These are phyloP conservation scores for Colletotrichum agaves DNA, from an alignment of 2,329 filamentous ascomycete genomes.

Conservation along the genomic window DNA sequence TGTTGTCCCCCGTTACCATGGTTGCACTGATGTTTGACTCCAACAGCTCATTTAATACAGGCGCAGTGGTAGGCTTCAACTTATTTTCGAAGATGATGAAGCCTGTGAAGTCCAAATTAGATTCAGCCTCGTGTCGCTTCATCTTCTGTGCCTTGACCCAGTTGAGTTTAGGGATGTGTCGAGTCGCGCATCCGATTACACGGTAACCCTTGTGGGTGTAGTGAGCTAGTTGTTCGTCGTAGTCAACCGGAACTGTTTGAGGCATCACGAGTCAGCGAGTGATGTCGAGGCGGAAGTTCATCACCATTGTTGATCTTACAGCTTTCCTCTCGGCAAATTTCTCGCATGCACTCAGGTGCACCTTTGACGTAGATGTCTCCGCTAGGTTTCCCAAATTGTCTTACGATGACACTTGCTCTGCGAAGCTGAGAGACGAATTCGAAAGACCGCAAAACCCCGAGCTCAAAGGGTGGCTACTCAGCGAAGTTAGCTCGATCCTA, in stretches of 20 bases:
- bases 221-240: conserved; percentile 86
- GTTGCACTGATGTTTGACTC: conserved; percentile 87
- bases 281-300: not conserved
- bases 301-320: conserved; percentile 64
- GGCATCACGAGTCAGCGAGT: not conserved
- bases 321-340: conserved; percentile 86
- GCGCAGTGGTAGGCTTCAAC: conserved; percentile 86
- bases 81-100: conserved; percentile 99
- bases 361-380: conserved; percentile 95
- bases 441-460: conserved; percentile 90
- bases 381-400: conserved; percentile 85
- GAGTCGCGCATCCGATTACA: conserved; percentile 94
- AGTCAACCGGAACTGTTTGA: conserved; percentile 79
- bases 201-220: conserved; percentile 97
- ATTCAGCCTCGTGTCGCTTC: conserved; percentile 86
- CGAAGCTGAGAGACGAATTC: conserved; percentile 95
- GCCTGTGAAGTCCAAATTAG: conserved; percentile 84
- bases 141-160: conserved; percentile 97
- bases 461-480: conserved; percentile 71
- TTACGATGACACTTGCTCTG: conserved; percentile 90
- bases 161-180: conserved; percentile 85
- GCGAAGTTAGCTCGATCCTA: conserved; percentile 34
- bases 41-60: conserved; percentile 83
- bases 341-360: conserved; percentile 94
- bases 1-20: conserved; percentile 99